Evolutionary conservation across 768 basidiomycete species (phyloP), one percentile per base, ranked within the genome.

Genomic region (Rhodotorula sphaerocarpa): DNA sequence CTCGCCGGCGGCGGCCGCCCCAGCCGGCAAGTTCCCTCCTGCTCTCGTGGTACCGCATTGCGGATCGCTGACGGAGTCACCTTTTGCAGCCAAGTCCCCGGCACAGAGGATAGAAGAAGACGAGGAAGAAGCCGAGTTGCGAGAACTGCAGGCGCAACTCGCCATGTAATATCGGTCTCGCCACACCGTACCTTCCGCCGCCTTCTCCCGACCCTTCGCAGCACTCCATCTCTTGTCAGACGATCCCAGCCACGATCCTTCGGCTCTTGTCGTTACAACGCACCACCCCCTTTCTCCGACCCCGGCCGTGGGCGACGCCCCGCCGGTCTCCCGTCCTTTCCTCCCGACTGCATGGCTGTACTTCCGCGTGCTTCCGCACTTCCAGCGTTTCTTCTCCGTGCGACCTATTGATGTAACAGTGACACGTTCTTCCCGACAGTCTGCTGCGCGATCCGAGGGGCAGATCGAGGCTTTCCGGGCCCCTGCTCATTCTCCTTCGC

Each of bases 101-200:
- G 67, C 64, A 3, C 63, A 65, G 31, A 59, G 59, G 48, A 69
- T 78, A 57, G 82, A 81, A 66, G 90, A 91, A 74, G 88, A 89
- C 75, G 90, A 93, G 79, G 93, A 96, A 75, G 92, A 89, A 67
- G 84, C 82, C 47, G 85, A 93, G 76, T 83, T 97, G 74, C 82
- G 81, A 75, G 84, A 88, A 75, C 79, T 97, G 69, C 92, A 95
- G 78, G 91, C 89, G 27, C 82, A 82, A 45, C 77, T 92, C 73
- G 84, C 89, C 27, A 88, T 93, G 86, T 90, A 55, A 51, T 27
- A 15, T 28, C n/a, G 20, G 2, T 18, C 27, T 30, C 18, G 2
- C 27, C 45, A 10, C 15, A 31, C 7, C 25, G 5, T 18, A 21
- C 18, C 43, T 31, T 55, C 30, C 18, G 14, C 18, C 16, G 3